Evolutionary conservation across 2,329 filamentous ascomycete species (phyloP).

Genomic region (Venturia asperata): DNA sequence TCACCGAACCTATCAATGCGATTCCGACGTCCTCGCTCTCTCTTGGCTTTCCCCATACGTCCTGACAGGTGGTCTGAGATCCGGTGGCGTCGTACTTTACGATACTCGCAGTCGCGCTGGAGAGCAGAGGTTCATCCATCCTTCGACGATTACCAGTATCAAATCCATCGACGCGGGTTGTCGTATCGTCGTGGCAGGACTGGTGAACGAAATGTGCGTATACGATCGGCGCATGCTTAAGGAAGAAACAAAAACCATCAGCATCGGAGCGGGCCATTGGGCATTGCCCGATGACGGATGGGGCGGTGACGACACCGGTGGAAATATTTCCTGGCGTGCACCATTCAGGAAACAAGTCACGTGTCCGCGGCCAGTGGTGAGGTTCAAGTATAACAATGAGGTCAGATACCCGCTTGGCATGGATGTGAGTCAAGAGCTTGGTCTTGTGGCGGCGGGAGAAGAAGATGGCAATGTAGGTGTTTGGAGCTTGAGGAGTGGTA

Average conservation of each 20-base stretch:
- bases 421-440: slow-evolving; percentile 27
- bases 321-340: background rate
- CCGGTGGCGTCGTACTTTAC: slow-evolving; percentile 29
- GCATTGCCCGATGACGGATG: background rate
- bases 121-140: slow-evolving; percentile 20
- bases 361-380: slow-evolving; percentile 24
- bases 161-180: slow-evolving; percentile 6
- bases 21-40: slow-evolving; percentile 29
- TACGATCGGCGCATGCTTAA: slow-evolving; percentile 27
- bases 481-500: slow-evolving; percentile 7
- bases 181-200: slow-evolving; percentile 21
- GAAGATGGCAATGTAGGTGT: slow-evolving; percentile 21
- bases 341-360: background rate
- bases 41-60: slow-evolving; percentile 30
- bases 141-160: slow-evolving; percentile 21
- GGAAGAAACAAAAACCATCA: background rate
- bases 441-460: slow-evolving; percentile 30
- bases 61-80: slow-evolving; percentile 29
- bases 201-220: slow-evolving; percentile 23
- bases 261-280: background rate
- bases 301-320: background rate
- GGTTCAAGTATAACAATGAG: slow-evolving; percentile 26
- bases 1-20: slow-evolving; percentile 19
- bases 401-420: slow-evolving; percentile 26
- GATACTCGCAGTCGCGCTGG: slow-evolving; percentile 23